Evolutionary conservation across 352 stramenopile genomes (phyloP), one percentile per base, ranked within the genome.

Genomic region (Phytophthora melonis): DNA sequence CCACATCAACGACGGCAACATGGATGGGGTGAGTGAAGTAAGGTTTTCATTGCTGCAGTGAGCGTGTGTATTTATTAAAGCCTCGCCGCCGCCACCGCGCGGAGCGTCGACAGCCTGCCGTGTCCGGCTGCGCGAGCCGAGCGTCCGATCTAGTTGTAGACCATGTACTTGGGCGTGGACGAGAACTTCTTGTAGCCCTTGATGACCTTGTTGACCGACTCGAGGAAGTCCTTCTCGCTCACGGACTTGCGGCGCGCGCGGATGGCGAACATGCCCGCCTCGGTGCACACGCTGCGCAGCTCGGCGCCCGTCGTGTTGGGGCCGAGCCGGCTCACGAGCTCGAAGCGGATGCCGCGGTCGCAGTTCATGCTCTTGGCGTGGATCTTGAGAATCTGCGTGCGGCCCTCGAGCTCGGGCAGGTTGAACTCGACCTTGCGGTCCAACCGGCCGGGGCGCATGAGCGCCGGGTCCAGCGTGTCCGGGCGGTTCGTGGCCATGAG

Each of bases 171-270:
- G 32, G 98, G 98, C 73, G 98, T 99, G 41, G 97, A 98, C 72
- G 92, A 99, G 90, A 99, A 99, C 91, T 99, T 99, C 79, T 99
- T 98, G 93, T 99, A 99, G 68, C 98, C 98, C 90, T 99, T 99
- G 80, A 99, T 99, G 66, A 99, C 98, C 88, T 99, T 99, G 86
- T 99, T 99, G 64, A 99, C 98, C 61, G 97, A 98, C 70, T 99
- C 98, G 66, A 99, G 89, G 84, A 99, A 99, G 82, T 99, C 98
- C 78, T 99, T 99, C 78, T 99, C 98, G 69, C 91, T 99, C 61
- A 99, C 97, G 49, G 83, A 98, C 90, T 99, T 99, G 83, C 98
- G 96, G 56, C 98, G 91, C 32, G 97, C 98, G 49, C 98, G 94
- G 80, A 99, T 99, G 11, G 98, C 97, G 84, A 98, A 99, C 95